Conservation (phyloP, 163 green algal species). For the Scenedesmus sp. region DNA sequence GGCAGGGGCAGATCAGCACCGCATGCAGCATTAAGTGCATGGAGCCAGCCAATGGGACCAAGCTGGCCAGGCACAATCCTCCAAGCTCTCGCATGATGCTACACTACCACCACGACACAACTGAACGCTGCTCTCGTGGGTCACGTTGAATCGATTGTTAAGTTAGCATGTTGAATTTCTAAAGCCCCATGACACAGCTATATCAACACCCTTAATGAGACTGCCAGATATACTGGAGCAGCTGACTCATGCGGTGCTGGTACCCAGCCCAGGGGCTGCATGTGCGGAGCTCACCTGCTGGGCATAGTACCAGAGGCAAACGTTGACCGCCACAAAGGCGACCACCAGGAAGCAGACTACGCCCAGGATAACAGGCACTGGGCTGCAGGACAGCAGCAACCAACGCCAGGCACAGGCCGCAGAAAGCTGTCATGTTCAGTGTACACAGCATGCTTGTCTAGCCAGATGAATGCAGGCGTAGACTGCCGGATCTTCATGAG, state of each 20-base stretch:
- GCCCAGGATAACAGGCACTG: slow-evolving; percentile 48
- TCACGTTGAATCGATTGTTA: too few relatives aligned
- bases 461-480: not conserved
- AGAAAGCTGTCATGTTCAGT: not conserved
- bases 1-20: not conserved
- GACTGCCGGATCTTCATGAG: not conserved
- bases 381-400: slow-evolving; percentile 22
- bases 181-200: too few relatives aligned
- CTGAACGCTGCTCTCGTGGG: too few relatives aligned
- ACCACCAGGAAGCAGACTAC: slow-evolving; percentile 1
- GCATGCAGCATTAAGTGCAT: not conserved
- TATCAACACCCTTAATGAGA: too few relatives aligned
- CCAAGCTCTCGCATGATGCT: too few relatives aligned
- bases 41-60: too few relatives aligned
- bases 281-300: slow-evolving; percentile 7
- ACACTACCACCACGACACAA: too few relatives aligned
- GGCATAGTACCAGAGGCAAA: slow-evolving; percentile 33
- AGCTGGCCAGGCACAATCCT: too few relatives aligned
- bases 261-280: not conserved
- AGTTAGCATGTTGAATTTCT: too few relatives aligned
- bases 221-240: too few relatives aligned
- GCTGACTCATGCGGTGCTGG: not conserved
- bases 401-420: not conserved
- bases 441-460: not conserved
- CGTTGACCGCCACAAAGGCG: slow-evolving; percentile 31